Percentiles rank a stretch among this genome's conserved stretches.
Conservation (phyloP, 257 asterid species). For the Paulownia fortunei region DNA sequence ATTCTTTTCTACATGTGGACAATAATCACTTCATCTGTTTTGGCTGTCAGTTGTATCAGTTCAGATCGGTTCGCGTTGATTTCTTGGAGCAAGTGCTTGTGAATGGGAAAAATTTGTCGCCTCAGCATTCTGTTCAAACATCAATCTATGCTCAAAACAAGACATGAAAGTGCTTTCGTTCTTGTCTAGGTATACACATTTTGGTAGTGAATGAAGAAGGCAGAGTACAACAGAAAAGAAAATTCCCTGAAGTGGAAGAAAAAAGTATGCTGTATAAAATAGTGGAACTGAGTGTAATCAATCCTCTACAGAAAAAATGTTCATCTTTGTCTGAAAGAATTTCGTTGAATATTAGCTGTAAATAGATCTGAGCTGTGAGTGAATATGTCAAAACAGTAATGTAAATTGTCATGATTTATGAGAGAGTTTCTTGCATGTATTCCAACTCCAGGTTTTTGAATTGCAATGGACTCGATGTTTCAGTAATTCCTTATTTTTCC, state of each 20-base stretch:
- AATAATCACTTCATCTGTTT: slow-evolving; percentile 15
- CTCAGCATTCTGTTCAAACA: slow-evolving; percentile 58
- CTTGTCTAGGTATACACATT: background rate
- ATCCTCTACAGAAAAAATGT: background rate
- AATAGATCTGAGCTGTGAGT: background rate
- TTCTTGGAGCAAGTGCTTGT: slow-evolving; percentile 88
- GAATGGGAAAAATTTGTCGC: slow-evolving; percentile 70
- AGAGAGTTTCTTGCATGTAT: background rate
- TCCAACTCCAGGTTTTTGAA: slow-evolving; percentile 6
- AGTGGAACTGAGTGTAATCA: slow-evolving; percentile 1
- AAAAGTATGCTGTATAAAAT: slow-evolving; percentile 15
- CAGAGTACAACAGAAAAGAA: background rate
- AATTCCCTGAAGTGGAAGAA: slow-evolving; percentile 8
- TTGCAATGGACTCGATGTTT: background rate
- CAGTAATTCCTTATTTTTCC: background rate
- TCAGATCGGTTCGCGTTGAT: slow-evolving; percentile 84
- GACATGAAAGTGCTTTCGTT: slow-evolving; percentile 43
- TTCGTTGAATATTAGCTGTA: slow-evolving; percentile 18
- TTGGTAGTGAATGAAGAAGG: background rate
- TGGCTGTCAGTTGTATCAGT: slow-evolving; percentile 69
- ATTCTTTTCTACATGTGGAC: background rate
- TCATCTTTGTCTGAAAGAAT: background rate
- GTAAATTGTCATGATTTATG: background rate
- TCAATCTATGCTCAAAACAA: slow-evolving; percentile 83
- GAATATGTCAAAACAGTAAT: slow-evolving; percentile 17